Evolutionary conservation across 345 rosid species (phyloP).

Genomic region (Anastatica hierochuntica): DNA sequence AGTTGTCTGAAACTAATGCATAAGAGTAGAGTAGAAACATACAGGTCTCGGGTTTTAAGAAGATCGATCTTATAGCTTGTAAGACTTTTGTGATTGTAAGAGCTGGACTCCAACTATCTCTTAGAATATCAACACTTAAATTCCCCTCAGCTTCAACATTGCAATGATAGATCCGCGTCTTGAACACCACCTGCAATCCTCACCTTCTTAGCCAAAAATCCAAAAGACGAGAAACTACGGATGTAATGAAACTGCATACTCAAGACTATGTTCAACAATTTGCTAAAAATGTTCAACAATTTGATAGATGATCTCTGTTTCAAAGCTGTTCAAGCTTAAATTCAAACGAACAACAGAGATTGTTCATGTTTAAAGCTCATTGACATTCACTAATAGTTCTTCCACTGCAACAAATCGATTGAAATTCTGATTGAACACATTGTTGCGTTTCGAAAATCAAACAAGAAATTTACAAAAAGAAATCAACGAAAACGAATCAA

Average conservation of each 20-base stretch:
- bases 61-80: conserved; percentile 62
- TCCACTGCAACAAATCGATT: too few relatives aligned
- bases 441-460: too few relatives aligned
- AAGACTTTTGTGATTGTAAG: conserved; percentile 73
- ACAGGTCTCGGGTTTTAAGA: conserved; percentile 74
- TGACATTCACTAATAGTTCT: too few relatives aligned
- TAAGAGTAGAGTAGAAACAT: conserved; percentile 17
- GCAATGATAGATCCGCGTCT: conserved; percentile 86
- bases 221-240: background rate
- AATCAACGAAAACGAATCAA: background rate
- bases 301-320: background rate
- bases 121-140: conserved; percentile 60
- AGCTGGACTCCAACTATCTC: conserved; percentile 90
- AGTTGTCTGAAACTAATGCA: background rate
- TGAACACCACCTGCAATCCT: conserved; percentile 57
- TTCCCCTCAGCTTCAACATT: conserved; percentile 73
- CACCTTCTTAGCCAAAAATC: conserved; percentile 5
- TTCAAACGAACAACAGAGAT: too few relatives aligned
- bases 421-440: too few relatives aligned
- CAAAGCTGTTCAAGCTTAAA: too few relatives aligned
- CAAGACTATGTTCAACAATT: background rate
- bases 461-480: too few relatives aligned
- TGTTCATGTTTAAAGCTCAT: background rate
- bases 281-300: background rate
- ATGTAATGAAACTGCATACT: background rate